Evolutionary conservation across 129 eudicot genomes (phyloP).

Genomic region (Apium graveolens): DNA sequence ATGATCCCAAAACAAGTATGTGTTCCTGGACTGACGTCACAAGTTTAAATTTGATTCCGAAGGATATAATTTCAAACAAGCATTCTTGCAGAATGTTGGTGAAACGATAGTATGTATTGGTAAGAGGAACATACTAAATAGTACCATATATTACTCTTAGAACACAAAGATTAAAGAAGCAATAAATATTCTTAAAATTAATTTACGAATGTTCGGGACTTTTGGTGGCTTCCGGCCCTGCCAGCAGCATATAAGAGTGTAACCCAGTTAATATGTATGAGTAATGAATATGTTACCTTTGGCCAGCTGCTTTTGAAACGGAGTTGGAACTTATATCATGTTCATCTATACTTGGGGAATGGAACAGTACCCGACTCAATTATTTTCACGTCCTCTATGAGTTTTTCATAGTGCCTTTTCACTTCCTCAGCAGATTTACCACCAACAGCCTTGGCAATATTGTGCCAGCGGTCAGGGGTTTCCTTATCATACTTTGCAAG

Average conservation of each 20-base stretch:
- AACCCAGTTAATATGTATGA: not conserved
- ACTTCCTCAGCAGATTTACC: slow-evolving; percentile 58
- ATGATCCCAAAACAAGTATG: slow-evolving; percentile 3
- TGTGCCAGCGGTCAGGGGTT: slow-evolving; percentile 69
- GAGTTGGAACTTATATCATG: slow-evolving; percentile 16
- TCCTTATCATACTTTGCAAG: slow-evolving; percentile 57
- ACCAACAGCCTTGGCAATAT: slow-evolving; percentile 55
- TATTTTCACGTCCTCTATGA: slow-evolving; percentile 49
- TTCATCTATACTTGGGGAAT: slow-evolving; percentile 38
- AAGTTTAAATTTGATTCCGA: not conserved
- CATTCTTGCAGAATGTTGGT: not conserved
- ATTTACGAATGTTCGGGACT: not conserved
- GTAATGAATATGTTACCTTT: slow-evolving; percentile 20
- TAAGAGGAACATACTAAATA: not conserved
- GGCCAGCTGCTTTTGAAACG: not conserved
- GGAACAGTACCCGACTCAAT: slow-evolving; percentile 62
- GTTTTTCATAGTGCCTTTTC: slow-evolving; percentile 45
- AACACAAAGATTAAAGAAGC: not conserved
- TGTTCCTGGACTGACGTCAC: slow-evolving; percentile 3
- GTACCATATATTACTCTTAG: not conserved
- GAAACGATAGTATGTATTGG: not conserved
- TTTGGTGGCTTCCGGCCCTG: not conserved
- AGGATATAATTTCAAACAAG: not conserved
- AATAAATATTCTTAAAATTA: not conserved
- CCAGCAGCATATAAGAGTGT: not conserved